Evolutionary conservation across 2,329 filamentous ascomycete species (phyloP).

Genomic region (Phaeosphaeriaceae sp.): DNA sequence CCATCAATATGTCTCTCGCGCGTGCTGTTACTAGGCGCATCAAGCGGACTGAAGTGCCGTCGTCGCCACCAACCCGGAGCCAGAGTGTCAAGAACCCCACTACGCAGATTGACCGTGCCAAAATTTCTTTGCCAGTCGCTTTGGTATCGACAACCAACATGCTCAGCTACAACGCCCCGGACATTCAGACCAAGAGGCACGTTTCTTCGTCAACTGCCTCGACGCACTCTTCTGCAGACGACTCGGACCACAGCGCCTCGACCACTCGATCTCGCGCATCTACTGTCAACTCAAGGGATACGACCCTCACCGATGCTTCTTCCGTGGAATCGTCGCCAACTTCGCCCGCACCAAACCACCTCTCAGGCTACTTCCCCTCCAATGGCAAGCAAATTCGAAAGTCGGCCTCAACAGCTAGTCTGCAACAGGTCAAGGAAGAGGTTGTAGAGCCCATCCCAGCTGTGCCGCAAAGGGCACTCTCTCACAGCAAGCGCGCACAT

Average conservation of each 20-base stretch:
- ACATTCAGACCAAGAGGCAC: slow-evolving; percentile 61
- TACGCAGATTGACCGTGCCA: slow-evolving; percentile 63
- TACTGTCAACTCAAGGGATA: slow-evolving; percentile 64
- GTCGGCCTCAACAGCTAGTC: slow-evolving; percentile 48
- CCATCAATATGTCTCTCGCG: slow-evolving; percentile 63
- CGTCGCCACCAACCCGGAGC: slow-evolving; percentile 45
- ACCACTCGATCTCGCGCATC: slow-evolving; percentile 52
- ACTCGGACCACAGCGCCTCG: slow-evolving; percentile 69
- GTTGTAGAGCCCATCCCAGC: slow-evolving; percentile 60
- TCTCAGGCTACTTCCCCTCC: slow-evolving; percentile 64
- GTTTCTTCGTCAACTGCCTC: slow-evolving; percentile 59
- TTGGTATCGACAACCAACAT: slow-evolving; percentile 95
- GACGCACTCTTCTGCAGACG: slow-evolving; percentile 68
- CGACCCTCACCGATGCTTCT: slow-evolving; percentile 69
- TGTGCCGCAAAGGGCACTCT: slow-evolving; percentile 80
- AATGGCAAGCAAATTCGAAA: slow-evolving; percentile 54
- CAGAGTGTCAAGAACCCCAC: slow-evolving; percentile 55
- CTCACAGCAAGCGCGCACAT: slow-evolving; percentile 87
- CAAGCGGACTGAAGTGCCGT: slow-evolving; percentile 59
- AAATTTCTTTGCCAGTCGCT: slow-evolving; percentile 88
- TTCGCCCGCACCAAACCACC: slow-evolving; percentile 62
- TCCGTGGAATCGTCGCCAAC: slow-evolving; percentile 56
- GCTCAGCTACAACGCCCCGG: slow-evolving; percentile 91
- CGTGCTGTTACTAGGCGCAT: slow-evolving; percentile 75
- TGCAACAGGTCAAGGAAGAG: slow-evolving; percentile 37